A percentile compares a stretch with the other conserved stretches of the same genome.
Conservation (phyloP, 2,329 filamentous ascomycete species). For the Cryphonectria parasitica region DNA sequence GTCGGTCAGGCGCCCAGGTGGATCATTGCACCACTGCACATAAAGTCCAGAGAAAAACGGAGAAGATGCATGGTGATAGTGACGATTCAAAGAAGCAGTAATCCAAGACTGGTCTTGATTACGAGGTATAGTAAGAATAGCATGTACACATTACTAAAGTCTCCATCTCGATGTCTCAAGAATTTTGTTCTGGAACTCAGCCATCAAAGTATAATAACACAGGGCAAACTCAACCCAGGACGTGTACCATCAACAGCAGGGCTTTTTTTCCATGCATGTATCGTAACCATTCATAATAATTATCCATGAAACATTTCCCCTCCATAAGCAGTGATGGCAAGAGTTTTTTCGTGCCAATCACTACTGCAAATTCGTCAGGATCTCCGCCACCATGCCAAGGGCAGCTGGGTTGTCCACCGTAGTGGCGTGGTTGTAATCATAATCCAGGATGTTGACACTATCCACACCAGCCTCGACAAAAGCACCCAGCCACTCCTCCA, state of each 20-base stretch:
- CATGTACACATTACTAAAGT: not conserved
- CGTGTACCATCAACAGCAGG: not conserved
- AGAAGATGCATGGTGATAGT: no score
- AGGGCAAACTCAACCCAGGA: not conserved
- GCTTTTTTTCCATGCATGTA: not conserved
- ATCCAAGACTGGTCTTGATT: no score
- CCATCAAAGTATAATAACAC: not conserved
- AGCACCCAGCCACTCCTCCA: not conserved
- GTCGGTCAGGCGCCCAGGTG: no score
- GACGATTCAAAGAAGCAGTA: no score
- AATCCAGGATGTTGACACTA: conserved; percentile 12
- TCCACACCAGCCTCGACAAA: conserved; percentile 12
- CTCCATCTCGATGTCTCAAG: no score
- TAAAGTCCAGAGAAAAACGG: no score
- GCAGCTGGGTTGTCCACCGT: conserved; percentile 6
- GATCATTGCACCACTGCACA: no score
- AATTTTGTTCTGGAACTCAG: not conserved
- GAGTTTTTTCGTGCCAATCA: not conserved
- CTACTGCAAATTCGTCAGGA: not conserved
- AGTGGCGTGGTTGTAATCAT: conserved; percentile 17
- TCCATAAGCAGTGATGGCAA: not conserved
- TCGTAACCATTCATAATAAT: not conserved
- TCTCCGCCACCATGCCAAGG: not conserved
- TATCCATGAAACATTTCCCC: not conserved
- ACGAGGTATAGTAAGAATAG: not conserved